Base-by-base conservation (phyloP, 768 basidiomycete species). In the Lactifluus volemus region DNA sequence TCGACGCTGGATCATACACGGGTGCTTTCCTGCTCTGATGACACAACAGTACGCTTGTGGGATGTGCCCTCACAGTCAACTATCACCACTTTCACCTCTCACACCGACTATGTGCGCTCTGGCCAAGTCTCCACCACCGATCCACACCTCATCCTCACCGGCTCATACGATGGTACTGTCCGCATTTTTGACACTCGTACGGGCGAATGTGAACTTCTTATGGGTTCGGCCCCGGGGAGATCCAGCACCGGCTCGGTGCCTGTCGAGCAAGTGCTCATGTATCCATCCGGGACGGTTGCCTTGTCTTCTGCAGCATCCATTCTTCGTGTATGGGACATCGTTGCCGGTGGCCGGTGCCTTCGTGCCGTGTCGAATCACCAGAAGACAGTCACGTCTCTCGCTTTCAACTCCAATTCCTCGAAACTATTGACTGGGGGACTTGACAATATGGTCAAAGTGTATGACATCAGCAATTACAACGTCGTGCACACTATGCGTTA, bases 401-500 rank as follows among this genome's bases (percentile, higher is more conserved):
- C 92, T 1, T 92, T 95, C 72, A 86, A 92, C 70, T 69, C 87
- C 34, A 80, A 77, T 53, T 84, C 88, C 30, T 82, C 84, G 65
- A 82, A 94, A 41, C 79, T 98, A 2, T 77, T 99, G 49, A 92
- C 92, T 0, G 97, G 93, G 34, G 85, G 90, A 47, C 77, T 99
- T 63, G 97, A 99, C 71, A 94, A 96, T 67, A 89, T 99, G 89
- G 92, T 98, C 60, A 99, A 99, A 75, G 95, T 98, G 38, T 99
- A 98, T 75, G 96, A 98, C 73, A 85, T 95, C 41, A 84, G 88
- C 70, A 84, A 84, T 15, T 98, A 96, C 78, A 89, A 90, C 68
- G 97, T 99, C 39, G 85, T 97, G 14, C 97, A 99, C 69, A 98
- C 97, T 4, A 98, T 99, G 92, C 86, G 97, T 49, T 98, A 98